phyloP scores from a whole-genome alignment of 257 asterid species.

The Paulownia fortunei region DNA sequence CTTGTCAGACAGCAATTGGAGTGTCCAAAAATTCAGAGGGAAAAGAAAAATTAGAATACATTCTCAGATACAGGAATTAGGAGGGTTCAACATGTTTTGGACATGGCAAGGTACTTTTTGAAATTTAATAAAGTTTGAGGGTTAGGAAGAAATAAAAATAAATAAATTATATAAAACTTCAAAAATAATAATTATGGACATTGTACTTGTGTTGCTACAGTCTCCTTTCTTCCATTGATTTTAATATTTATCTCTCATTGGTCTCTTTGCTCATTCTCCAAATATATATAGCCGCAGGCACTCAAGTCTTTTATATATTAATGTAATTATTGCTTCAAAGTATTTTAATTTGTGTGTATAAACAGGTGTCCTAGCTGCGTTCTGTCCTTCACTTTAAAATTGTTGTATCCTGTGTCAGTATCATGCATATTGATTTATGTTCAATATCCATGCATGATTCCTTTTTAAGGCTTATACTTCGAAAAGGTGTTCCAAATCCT shows the following conservation, averaged over 20 bases:
- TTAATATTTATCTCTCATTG: not conserved
- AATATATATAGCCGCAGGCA: too few species aligned
- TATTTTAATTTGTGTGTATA: not conserved
- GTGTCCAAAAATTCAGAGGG: too few species aligned
- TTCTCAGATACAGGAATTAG: not conserved
- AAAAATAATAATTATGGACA: not conserved
- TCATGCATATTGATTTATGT: not conserved
- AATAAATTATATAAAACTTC: not conserved
- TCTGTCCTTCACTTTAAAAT: not conserved
- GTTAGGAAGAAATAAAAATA: not conserved
- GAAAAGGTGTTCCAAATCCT: not conserved
- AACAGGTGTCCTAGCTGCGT: too few species aligned
- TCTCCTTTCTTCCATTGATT: not conserved
- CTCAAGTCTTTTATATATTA: not conserved
- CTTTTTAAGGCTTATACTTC: not conserved
- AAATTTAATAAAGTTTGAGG: not conserved
- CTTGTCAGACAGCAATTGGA: too few species aligned
- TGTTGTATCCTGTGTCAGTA: not conserved
- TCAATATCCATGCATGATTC: not conserved
- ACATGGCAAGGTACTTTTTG: not conserved
- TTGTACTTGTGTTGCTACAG: not conserved
- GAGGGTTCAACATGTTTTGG: not conserved
- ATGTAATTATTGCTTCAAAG: not conserved
- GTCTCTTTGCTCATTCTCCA: not conserved
- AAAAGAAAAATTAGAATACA: not conserved